Evolutionary conservation across 2,329 filamentous ascomycete species (phyloP), one percentile per base, ranked within the genome.

Genomic region (Tolypocladium album): DNA sequence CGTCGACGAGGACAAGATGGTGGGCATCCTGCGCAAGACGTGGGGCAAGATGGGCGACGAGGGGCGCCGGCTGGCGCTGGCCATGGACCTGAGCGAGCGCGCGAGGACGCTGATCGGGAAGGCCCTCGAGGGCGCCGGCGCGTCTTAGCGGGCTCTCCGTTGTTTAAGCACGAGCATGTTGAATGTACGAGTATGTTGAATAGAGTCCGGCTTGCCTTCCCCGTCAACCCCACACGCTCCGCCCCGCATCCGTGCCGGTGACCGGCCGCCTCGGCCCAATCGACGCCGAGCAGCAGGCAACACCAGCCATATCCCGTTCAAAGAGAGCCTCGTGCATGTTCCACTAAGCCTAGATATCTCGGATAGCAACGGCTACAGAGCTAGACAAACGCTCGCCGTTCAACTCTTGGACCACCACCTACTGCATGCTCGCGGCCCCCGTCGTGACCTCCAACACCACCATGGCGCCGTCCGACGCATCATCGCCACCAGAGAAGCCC

Each of bases 1-100:
- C 59, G 70, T 80, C 20, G 88, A 91, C 68, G 89, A 93, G 74
- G 87, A 85, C 57, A 95, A 94, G 79, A 85, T 91, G 61, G 71
- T 93, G 24, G 76, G 75, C 22, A 90, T 91, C 64, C 70, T 91
- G 70, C 76, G 77, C 66, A 90, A 90, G 81, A 90, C 88, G 17
- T 90, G 88, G 88, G 84, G 68, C 56, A 91, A 91, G 78, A 91
- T 90, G 88, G 84, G 82, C 56, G 78, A 81, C 42, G 72, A 72
- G 61, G 88, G 88, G 0, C 77, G 80, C 63, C 78, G 82, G 65
- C 71, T 90, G 71, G 89, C 88, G n/a, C 69, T 90, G 65, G 73
- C 76, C 63, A 85, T 91, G 74, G 74, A 82, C 20, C 79, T 90
- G 74, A 85, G 83, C 59, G 85, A 86, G 24, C 76, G 83, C 64